phyloP scores from a whole-genome alignment of 106 monocot genomes.

The Gastrodia elata region DNA sequence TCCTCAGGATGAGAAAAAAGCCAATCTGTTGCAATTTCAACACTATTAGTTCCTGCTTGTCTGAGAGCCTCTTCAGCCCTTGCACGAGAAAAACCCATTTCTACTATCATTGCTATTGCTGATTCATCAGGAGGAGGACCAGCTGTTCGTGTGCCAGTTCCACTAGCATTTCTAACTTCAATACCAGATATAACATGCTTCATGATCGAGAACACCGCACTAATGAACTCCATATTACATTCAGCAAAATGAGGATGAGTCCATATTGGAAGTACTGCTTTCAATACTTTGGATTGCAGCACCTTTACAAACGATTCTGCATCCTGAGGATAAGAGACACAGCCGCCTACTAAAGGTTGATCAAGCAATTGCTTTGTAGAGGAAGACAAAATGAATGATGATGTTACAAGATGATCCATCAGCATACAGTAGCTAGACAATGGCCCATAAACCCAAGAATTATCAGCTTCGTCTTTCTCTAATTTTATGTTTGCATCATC shows the following conservation, averaged over 20 bases:
- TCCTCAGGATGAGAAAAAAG: conserved; percentile 93
- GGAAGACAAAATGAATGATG: conserved; percentile 68
- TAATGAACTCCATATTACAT: conserved; percentile 70
- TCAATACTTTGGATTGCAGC: conserved; percentile 86
- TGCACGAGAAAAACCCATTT: conserved; percentile 91
- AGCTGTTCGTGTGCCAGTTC: conserved; percentile 27
- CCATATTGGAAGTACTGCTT: conserved; percentile 93
- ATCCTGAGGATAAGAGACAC: conserved; percentile 48
- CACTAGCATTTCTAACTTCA: conserved; percentile 50
- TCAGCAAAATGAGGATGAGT: conserved; percentile 71
- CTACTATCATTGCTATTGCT: conserved; percentile 75
- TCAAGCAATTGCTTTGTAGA: conserved; percentile 84
- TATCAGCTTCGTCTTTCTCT: conserved; percentile 53
- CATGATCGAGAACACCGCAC: conserved; percentile 74
- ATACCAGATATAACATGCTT: conserved; percentile 90
- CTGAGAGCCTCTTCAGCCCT: conserved; percentile 97
- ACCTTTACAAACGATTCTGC: conserved; percentile 79
- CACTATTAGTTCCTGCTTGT: conserved; percentile 91
- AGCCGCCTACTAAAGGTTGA: conserved; percentile 55
- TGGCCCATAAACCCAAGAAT: conserved; percentile 87
- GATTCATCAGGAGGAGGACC: conserved; percentile 92
- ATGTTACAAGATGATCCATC: conserved; percentile 89
- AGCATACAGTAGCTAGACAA: conserved; percentile 66
- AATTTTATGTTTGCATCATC: conserved; percentile 43
- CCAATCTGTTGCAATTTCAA: conserved; percentile 96